Evolutionary conservation across 495 filamentous ascomycete genomes (phyloP).

Genomic region (Lophiotrema nucula): DNA sequence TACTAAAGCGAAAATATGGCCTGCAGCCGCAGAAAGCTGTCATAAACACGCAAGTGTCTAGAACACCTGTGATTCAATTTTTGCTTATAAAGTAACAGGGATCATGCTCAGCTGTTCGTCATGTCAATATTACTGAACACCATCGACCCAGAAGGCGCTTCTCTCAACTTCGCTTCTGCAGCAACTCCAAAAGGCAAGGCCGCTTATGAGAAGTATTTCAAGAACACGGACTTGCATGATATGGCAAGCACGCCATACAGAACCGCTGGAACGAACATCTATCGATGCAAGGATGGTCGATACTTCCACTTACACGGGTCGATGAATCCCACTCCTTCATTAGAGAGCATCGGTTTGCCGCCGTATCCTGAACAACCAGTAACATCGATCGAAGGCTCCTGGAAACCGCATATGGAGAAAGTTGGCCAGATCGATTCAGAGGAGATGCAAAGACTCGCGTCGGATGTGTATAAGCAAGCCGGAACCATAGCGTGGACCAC

Average conservation of each 20-base stretch:
- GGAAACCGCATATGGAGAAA: constrained; percentile 35
- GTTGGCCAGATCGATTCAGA: constrained; percentile 40
- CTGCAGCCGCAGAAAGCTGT: constrained; percentile 33
- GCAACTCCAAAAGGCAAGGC: constrained; percentile 16
- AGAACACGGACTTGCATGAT: constrained; percentile 32
- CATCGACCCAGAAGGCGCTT: constrained; percentile 32
- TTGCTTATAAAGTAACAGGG: constrained; percentile 16
- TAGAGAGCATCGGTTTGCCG: constrained; percentile 48
- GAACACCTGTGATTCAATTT: neutral
- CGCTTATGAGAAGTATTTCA: constrained; percentile 31
- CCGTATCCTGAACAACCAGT: constrained; percentile 20
- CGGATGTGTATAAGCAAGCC: constrained; percentile 52
- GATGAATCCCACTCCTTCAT: constrained; percentile 48
- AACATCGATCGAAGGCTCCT: constrained; percentile 29
- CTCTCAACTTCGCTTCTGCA: neutral
- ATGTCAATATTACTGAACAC: constrained; percentile 40
- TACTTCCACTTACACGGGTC: constrained; percentile 55
- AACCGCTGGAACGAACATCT: constrained; percentile 50
- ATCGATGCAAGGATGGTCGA: constrained; percentile 51
- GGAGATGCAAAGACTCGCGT: constrained; percentile 48
- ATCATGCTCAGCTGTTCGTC: constrained; percentile 45
- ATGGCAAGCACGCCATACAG: constrained; percentile 31
- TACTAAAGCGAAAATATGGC: constrained; percentile 34
- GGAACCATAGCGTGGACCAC: constrained; percentile 51
- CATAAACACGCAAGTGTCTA: constrained; percentile 29